These are phyloP conservation scores for Torrubiella hemipterigena DNA, from an alignment of 2,329 filamentous ascomycete genomes.

Conservation along the genomic window DNA sequence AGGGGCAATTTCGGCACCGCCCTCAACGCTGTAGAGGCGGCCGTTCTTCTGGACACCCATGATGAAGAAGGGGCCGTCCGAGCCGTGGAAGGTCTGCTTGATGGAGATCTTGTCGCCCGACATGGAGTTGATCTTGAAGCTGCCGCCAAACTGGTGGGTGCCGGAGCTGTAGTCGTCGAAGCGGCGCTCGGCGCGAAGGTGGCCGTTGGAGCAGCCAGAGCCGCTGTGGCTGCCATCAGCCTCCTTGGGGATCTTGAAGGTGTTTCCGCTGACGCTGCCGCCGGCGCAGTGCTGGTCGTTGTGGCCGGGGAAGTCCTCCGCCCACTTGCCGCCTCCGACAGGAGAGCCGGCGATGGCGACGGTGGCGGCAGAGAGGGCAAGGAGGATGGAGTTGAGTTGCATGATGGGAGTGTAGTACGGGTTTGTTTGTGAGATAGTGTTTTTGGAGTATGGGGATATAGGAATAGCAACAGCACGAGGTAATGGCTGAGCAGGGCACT, in stretches of 20 bases:
- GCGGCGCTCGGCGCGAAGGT: not conserved
- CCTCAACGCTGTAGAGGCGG: conserved; percentile 11
- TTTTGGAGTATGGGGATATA: too few relatives aligned
- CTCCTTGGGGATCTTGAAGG: not conserved
- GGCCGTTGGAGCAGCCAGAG: not conserved
- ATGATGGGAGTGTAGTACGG: too few relatives aligned
- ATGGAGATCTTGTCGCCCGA: conserved; percentile 11
- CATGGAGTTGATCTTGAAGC: conserved; percentile 13
- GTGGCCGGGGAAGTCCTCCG: not conserved
- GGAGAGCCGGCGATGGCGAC: not conserved
- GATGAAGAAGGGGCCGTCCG: conserved; percentile 11
- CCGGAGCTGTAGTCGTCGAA: conserved; percentile 3
- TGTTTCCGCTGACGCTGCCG: not conserved
- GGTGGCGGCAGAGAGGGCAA: not conserved
- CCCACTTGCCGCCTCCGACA: not conserved
- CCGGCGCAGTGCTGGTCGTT: not conserved
- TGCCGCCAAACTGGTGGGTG: conserved; percentile 12
- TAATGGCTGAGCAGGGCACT: too few relatives aligned
- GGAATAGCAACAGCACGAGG: too few relatives aligned
- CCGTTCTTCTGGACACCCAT: conserved; percentile 10
- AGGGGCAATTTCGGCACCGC: conserved; percentile 10
- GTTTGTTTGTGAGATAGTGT: too few relatives aligned
- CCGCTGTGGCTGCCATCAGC: not conserved
- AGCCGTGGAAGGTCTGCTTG: conserved; percentile 14
- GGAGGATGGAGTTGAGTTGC: not conserved